Percentiles rank a stretch among this genome's conserved stretches.
Conservation (phyloP, 176 grass and related monocot species). For the Avena atlantica region DNA sequence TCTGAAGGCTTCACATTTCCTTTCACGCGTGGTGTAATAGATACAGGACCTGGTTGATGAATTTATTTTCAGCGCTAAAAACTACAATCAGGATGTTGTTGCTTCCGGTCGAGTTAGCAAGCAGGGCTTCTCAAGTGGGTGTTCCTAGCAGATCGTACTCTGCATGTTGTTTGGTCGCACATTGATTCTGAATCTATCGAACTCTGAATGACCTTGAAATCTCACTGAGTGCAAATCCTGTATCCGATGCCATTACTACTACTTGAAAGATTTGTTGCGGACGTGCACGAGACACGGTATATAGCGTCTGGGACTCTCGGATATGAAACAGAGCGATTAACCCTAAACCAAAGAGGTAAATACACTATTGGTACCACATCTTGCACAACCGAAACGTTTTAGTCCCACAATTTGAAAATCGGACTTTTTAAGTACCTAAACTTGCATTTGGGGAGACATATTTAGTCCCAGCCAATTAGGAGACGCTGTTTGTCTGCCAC, state of each 20-base stretch:
- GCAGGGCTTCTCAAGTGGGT: background rate
- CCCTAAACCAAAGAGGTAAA: no score
- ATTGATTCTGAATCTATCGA: background rate
- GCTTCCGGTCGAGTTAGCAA: background rate
- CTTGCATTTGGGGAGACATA: no score
- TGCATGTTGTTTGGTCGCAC: slow-evolving; percentile 12
- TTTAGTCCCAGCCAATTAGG: no score
- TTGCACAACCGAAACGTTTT: no score
- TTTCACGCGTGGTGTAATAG: background rate
- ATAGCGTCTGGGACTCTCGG: no score
- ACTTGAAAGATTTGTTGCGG: background rate
- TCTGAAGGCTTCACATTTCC: background rate
- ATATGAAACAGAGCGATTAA: no score
- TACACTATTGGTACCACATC: no score
- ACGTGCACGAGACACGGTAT: no score
- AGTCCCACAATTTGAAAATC: no score
- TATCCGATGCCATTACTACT: background rate
- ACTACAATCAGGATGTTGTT: background rate
- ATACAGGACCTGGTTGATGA: background rate
- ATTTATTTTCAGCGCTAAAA: background rate
- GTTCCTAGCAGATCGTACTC: background rate
- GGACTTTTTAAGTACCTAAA: no score
- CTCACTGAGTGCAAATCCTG: background rate
- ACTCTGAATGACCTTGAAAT: background rate
- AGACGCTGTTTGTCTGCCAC: no score